Base-by-base conservation (phyloP, 2,329 filamentous ascomycete species). In the Aurifilum marmelostoma region DNA sequence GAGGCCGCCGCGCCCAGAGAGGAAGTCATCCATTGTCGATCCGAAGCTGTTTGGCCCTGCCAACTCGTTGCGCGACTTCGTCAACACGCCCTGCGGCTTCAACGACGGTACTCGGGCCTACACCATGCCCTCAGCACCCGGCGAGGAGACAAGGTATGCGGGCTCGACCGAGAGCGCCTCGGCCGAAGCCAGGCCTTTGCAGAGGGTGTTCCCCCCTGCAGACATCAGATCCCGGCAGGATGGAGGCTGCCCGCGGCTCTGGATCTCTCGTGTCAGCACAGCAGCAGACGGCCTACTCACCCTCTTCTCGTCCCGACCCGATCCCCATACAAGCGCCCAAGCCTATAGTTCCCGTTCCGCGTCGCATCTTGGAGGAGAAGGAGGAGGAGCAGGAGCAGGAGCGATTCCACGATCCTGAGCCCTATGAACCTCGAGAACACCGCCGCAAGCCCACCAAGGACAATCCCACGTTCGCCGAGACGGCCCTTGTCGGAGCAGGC, bases 301-400 rank as follows among this genome's bases (percentile, higher is more conserved):
- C 63, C n/a, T 67, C 67, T 34, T 41, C 61, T 34, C 84, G 87
- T 56, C 87, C 89, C 6, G 87, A 82, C 7, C 83, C 88, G 0
- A 85, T 93, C 41, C 89, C 90, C 14, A 83, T 97, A n/a, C 91
- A 96, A 77, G 93, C 97, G 74, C 94, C 94, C 2, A 91, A 94
- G 73, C 94, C 94, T 2, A 86, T 92, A 69, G 84, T 87, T 2
- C 92, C 92, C 0, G 88, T 97, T 2, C 89, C 90, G 50, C 86
- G 87, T 71, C 87, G 87, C 24, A 85, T 94, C 1, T 92, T 93
- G 74, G 85, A 89, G 62, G 39, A 62, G n/a, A 81, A 85, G 43
- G 79, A 81, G 52, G 41, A 18, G 14, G 41, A 89, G 63, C 12
- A 61, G 21, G 81, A 85, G n/a, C n/a, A n/a, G 43, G 79, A 81